These are phyloP conservation scores for Boletus sp. DNA, from an alignment of 768 basidiomycete species.

Conservation along the genomic window DNA sequence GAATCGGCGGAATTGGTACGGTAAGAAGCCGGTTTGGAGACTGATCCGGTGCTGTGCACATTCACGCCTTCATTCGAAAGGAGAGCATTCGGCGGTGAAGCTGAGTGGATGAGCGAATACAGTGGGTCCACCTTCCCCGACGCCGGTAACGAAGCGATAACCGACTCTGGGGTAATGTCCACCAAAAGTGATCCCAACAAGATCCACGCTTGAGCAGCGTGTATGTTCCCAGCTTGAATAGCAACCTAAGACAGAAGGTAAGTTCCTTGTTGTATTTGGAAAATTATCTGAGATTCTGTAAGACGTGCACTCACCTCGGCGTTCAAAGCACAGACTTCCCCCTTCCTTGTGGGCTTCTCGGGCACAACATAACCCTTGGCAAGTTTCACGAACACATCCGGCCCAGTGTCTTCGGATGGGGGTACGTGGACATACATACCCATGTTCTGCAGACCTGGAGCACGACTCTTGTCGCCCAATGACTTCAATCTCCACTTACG, in stretches of 20 bases:
- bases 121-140: conserved; percentile 16
- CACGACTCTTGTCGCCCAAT: conserved; percentile 54
- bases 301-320: conserved; percentile 43
- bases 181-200: conserved; percentile 56
- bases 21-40: conserved; percentile 23
- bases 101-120: conserved; percentile 34
- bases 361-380: conserved; percentile 59
- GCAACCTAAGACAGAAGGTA: conserved; percentile 43
- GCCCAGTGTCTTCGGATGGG: conserved; percentile 24
- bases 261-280: neutral
- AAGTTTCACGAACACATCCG: conserved; percentile 49
- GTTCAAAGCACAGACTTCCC: conserved; percentile 54
- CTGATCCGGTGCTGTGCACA: conserved; percentile 6
- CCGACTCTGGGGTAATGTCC: conserved; percentile 42
- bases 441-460: conserved; percentile 53
- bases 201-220: conserved; percentile 65
- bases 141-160: conserved; percentile 24
- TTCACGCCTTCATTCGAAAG: conserved; percentile 20
- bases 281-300: neutral
- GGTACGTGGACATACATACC: conserved; percentile 42
- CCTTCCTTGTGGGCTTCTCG: conserved; percentile 35
- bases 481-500: conserved; percentile 45
- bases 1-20: conserved; percentile 28
- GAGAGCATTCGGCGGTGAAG: conserved; percentile 43
- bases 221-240: conserved; percentile 49